Evolutionary conservation across 2,329 filamentous ascomycete species (phyloP), one percentile per base, ranked within the genome.

Genomic region (Gremmenia infestans): DNA sequence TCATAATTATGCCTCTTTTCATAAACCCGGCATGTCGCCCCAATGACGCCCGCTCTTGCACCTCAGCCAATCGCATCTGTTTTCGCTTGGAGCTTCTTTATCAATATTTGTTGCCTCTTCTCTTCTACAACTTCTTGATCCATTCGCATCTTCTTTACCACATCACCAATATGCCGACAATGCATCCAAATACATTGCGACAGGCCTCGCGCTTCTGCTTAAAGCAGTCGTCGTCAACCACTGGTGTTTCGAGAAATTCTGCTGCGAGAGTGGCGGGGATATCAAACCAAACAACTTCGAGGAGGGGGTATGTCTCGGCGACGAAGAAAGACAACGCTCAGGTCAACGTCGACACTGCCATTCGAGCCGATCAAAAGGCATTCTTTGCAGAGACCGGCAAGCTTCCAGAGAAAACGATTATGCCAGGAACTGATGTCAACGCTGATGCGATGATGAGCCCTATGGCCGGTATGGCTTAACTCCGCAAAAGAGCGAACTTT

Each of bases 361-460:
- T 96, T 73, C 89, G 88, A 72, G 79, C 91, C 58, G 91, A 96
- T 64, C 91, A 93, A 75, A 88, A 88, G 72, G 85, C 88, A 35
- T 94, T 96, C 72, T 83, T 85, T 59, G 78, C 82, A 48, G 64
- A 70, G 62, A 68, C 67, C 42, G 67, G 68, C n/a, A 70, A 68
- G 54, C 58, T 64, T 32, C 61, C 67, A 14, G 59, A 65, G 46
- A 54, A 64, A 12, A 54, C 66, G 50, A 59, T 59, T 39, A 50
- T 71, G 19, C 61, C 64, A 12, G 65, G 66, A 43, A 63, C 62
- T 1, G 60, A 49, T 53, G 60, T 60, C 17, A 64, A 61, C 49
- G 67, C 63, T 7, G 68, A 88, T 71, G 81, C 83, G 50, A 86
- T 87, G 70, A 85, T 94, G 77, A 94, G 88, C 73, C 88, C 90